Conservation (phyloP, 176 grass and related monocot genomes). For the Canna indica region DNA sequence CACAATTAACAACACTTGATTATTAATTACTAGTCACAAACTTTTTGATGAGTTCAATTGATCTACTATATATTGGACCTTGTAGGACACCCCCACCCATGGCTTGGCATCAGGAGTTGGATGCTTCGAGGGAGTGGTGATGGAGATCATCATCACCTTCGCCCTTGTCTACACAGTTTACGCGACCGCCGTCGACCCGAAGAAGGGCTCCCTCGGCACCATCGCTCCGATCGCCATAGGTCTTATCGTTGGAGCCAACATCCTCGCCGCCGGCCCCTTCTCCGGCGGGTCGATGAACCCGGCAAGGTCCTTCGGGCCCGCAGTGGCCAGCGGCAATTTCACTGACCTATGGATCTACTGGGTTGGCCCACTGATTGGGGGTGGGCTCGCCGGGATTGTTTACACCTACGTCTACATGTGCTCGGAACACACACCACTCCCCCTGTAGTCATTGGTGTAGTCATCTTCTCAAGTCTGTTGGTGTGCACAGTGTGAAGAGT, state of each 20-base stretch:
- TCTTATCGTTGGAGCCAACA: conserved; percentile 12
- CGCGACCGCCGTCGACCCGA: conserved; percentile 8
- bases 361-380: conserved; percentile 4
- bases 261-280: conserved; percentile 14
- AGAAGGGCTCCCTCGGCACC: conserved; percentile 5
- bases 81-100: neutral
- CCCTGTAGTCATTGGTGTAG: too few relatives aligned
- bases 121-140: conserved; percentile 2
- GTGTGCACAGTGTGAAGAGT: too few relatives aligned
- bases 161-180: conserved; percentile 13
- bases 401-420: conserved; percentile 10
- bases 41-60: too few relatives aligned
- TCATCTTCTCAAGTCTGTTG: too few relatives aligned
- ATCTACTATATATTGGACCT: too few relatives aligned
- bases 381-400: neutral
- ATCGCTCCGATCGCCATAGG: conserved; percentile 14
- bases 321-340: conserved; percentile 7
- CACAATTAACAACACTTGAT: too few relatives aligned
- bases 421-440: neutral
- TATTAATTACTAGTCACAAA: too few relatives aligned
- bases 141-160: conserved; percentile 13
- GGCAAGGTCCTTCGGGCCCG: conserved; percentile 6
- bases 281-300: conserved; percentile 14
- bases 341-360: conserved; percentile 6
- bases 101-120: conserved; percentile 6